Evolutionary conservation across 1,139 yeast genomes (phyloP), one percentile per base, ranked within the genome.

Genomic region (Geotrichum cucujoidarum): DNA sequence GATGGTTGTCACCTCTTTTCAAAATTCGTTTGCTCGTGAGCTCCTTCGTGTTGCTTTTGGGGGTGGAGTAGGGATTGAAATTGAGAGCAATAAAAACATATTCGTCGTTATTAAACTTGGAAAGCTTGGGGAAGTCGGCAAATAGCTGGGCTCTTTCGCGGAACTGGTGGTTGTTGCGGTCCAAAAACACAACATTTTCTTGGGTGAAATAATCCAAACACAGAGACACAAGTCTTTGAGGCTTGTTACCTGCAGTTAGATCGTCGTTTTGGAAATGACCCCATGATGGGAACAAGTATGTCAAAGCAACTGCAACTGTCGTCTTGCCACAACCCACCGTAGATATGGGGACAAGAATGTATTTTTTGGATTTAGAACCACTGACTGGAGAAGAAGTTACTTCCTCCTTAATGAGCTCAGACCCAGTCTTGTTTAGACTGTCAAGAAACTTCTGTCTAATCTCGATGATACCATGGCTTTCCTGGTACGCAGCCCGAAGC

Each of bases 321-420:
- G 97, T 89, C 62, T 94, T 94, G 7, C 99, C 99, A 64, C 97
- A 88, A 0, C 97, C 98, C 45, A 92, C 77, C 0, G 96, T 88
- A 0, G 97, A 89, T 13, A 90, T 79, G 0, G 97, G 94, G 1
- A 89, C 76, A 1, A 94, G 60, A 0, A 86, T 75, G 60, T 78
- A 87, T 59, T 80, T 80, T 10, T 68, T 65, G 30, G 27, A 35
- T 35, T 37, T 14, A 27, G 13, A 14, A 36, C 29, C 37, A 38
- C 16, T n/a, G n/a, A 41, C 29, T 43, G 42, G 21, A 16, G 22
- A 25, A 22, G 24, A 7, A 17, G 27, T 11, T 35, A 47, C 29
- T 20, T 55, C 57, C 25, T 47, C 46, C 10, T 53, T 55, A 5
- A 51, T 57, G 43, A 78, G 63, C 47, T 76, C 77, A 32, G 70